These are phyloP conservation scores for Ceratocystis albifundus DNA, from an alignment of 2,329 filamentous ascomycete species.

Conservation along the genomic window DNA sequence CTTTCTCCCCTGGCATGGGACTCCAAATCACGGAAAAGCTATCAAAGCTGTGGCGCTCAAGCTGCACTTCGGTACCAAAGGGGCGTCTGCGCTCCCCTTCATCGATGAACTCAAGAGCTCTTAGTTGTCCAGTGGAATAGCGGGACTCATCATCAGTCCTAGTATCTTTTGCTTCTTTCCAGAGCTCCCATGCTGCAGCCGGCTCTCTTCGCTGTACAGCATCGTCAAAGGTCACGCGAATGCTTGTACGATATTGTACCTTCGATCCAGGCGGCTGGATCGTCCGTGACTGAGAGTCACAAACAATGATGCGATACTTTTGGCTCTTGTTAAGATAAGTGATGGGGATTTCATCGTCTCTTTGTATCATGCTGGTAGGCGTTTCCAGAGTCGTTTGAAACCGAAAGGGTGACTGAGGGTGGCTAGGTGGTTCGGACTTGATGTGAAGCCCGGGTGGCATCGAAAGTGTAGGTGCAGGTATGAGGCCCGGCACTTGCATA, in stretches of 20 bases:
- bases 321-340: constrained; percentile 98
- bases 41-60: constrained; percentile 75
- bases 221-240: constrained; percentile 95
- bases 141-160: constrained; percentile 65
- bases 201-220: constrained; percentile 82
- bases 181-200: constrained; percentile 70
- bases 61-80: constrained; percentile 47
- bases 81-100: constrained; percentile 51
- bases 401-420: constrained; percentile 45
- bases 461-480: neutral
- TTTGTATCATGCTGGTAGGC: constrained; percentile 90
- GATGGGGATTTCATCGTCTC: constrained; percentile 82
- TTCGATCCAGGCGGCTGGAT: constrained; percentile 39
- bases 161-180: constrained; percentile 93
- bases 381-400: constrained; percentile 85
- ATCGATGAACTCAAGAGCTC: constrained; percentile 90
- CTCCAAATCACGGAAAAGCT: constrained; percentile 89
- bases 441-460: neutral
- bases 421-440: neutral
- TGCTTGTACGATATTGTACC: constrained; percentile 75
- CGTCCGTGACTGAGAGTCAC: constrained; percentile 54
- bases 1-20: constrained; percentile 52
- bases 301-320: constrained; percentile 74
- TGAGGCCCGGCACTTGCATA: neutral
- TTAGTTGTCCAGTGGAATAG: constrained; percentile 78